These are phyloP conservation scores for Pseudonectria foliicola DNA, from an alignment of 2,329 filamentous ascomycete genomes.

Conservation along the genomic window DNA sequence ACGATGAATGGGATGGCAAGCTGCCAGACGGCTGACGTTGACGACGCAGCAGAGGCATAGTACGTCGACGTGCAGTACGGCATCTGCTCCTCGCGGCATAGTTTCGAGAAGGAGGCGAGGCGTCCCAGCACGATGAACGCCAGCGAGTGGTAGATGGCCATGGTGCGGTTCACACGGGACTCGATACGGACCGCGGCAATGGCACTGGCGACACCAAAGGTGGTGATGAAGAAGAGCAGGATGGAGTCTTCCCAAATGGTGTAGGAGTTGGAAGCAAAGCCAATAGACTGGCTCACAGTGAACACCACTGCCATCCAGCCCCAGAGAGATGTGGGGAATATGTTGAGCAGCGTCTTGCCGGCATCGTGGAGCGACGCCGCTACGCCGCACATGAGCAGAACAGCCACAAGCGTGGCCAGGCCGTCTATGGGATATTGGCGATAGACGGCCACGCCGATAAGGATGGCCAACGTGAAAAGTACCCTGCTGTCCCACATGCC, in stretches of 20 bases:
- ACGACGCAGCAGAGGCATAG: constrained; percentile 85
- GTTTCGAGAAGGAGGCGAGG: constrained; percentile 76
- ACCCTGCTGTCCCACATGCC: constrained; percentile 30
- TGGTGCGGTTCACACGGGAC: constrained; percentile 57
- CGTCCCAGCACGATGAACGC: constrained; percentile 75
- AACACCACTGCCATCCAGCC: constrained; percentile 79
- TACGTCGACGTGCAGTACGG: constrained; percentile 93
- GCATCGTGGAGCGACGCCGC: constrained; percentile 34
- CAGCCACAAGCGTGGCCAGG: constrained; percentile 32
- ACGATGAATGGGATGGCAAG: constrained; percentile 71
- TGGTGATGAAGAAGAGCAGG: constrained; percentile 80
- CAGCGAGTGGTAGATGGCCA: constrained; percentile 79
- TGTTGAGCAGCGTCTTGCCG: constrained; percentile 39
- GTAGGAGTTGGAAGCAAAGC: constrained; percentile 96
- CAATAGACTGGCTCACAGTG: constrained; percentile 79
- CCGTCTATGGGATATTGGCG: constrained; percentile 26
- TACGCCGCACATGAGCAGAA: constrained; percentile 34
- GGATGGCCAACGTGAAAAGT: constrained; percentile 22
- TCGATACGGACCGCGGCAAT: constrained; percentile 69
- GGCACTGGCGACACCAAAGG: constrained; percentile 73
- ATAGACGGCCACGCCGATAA: constrained; percentile 24
- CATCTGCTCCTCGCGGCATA: constrained; percentile 98
- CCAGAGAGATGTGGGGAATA: constrained; percentile 73
- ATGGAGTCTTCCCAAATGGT: constrained; percentile 99
- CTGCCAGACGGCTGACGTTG: constrained; percentile 89